Percentiles rank a stretch among this genome's conserved stretches.
phyloP scores from a whole-genome alignment of 1,284 basidiomycete genomes.

The Cystobasidium slooffiae region DNA sequence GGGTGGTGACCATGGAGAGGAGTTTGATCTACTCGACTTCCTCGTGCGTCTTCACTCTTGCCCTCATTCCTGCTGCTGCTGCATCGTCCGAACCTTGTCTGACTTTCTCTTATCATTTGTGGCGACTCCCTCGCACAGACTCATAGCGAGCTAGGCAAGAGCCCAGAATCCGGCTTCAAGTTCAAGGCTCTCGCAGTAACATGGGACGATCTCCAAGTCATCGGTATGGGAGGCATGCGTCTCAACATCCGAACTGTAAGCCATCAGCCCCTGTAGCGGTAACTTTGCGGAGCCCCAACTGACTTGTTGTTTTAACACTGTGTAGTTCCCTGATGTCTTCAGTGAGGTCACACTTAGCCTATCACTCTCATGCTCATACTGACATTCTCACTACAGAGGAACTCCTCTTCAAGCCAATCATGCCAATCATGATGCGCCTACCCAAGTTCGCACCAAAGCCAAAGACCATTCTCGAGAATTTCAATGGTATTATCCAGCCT shows the following conservation, averaged over 20 bases:
- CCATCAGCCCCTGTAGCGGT: not conserved
- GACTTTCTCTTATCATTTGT: not conserved
- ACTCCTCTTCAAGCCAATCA: conserved; percentile 65
- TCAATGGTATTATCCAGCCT: conserved; percentile 73
- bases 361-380: not conserved
- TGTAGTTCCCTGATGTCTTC: conserved; percentile 64
- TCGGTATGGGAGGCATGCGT: conserved; percentile 67
- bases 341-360: conserved; percentile 18
- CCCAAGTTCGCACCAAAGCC: conserved; percentile 51
- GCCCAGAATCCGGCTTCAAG: conserved; percentile 73
- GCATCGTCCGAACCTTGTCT: not conserved
- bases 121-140: conserved; percentile 19
- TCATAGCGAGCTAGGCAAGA: conserved; percentile 55
- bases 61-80: not conserved
- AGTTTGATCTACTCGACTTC: conserved; percentile 76
- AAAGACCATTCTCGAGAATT: conserved; percentile 60
- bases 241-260: conserved; percentile 62
- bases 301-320: not conserved
- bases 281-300: not conserved
- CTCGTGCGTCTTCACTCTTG: conserved; percentile 67
- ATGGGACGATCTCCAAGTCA: conserved; percentile 75
- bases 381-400: conserved; percentile 54
- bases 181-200: conserved; percentile 75
- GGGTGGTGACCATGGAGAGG: conserved; percentile 57
- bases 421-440: conserved; percentile 54